Conservation (phyloP, 805 yeast genomes). For the Nakazawaea peltata region DNA sequence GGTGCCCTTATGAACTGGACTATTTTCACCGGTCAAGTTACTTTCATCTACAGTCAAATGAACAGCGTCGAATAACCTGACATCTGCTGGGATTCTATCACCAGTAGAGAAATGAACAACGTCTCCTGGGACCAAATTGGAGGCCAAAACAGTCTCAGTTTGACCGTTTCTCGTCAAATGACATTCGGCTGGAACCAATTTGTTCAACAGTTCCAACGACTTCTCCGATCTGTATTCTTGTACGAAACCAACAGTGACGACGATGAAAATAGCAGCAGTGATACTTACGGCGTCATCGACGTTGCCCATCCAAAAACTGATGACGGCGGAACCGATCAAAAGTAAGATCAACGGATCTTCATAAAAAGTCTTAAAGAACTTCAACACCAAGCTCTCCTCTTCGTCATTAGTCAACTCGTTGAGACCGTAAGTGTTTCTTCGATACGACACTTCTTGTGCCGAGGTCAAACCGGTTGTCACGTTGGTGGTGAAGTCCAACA, state of each 20-base stretch:
- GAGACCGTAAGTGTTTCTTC: slow-evolving; percentile 70
- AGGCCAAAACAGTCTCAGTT: slow-evolving; percentile 76
- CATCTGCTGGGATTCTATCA: slow-evolving; percentile 94
- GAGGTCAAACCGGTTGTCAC: slow-evolving; percentile 51
- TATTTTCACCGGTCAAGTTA: slow-evolving; percentile 91
- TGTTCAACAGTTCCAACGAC: slow-evolving; percentile 85
- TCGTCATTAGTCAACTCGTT: slow-evolving; percentile 77
- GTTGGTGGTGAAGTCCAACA: slow-evolving; percentile 55
- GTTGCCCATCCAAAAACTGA: slow-evolving; percentile 91
- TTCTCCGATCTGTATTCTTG: slow-evolving; percentile 96
- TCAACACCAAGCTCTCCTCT: slow-evolving; percentile 62
- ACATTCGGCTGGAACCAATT: slow-evolving; percentile 94
- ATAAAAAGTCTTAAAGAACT: slow-evolving; percentile 73
- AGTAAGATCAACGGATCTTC: slow-evolving; percentile 88
- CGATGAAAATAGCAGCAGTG: slow-evolving; percentile 85
- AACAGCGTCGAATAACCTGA: slow-evolving; percentile 70
- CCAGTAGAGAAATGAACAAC: slow-evolving; percentile 85
- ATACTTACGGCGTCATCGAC: slow-evolving; percentile 93
- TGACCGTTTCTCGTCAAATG: slow-evolving; percentile 79
- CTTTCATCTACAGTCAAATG: slow-evolving; percentile 88
- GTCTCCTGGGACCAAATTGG: slow-evolving; percentile 92
- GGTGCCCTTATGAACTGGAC: slow-evolving; percentile 66
- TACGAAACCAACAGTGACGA: slow-evolving; percentile 93
- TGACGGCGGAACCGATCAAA: slow-evolving; percentile 81
- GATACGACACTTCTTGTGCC: slow-evolving; percentile 59